Evolutionary conservation across 2,329 filamentous ascomycete species (phyloP), one percentile per base, ranked within the genome.

Genomic region (Fusarium coicis): DNA sequence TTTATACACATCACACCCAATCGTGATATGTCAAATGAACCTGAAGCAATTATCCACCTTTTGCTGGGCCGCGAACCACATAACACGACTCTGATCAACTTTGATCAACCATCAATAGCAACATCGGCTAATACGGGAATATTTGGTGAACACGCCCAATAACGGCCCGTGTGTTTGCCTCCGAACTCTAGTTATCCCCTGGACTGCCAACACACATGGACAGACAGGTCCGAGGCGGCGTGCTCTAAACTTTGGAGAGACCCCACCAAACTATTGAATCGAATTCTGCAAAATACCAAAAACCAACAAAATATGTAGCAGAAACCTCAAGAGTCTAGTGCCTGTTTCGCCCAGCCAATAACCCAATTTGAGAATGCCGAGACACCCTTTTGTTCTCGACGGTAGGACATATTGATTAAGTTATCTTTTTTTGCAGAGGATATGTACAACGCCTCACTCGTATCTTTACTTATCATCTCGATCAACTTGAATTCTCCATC

Each of bases 121-220:
- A 50, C 55, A 43, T 60, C 56, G 59, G 69, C 55, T 49, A 62
- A 66, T 60, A 63, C 43, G 53, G 62, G 39, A 66, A 66, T 50
- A 36, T 42, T 46, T 63, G 62, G 58, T 57, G 58, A 53, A 55
- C 49, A 72, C 54, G 56, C 74, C 74, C 73, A 61, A 59, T 21
- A 18, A 49, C 60, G 71, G 75, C 55, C 75, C 75, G 75, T 76
- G 75, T 74, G 59, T 66, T 64, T 65, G 63, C 53, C 47, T 46
- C 50, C 49, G 53, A 63, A 68, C 34, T 54, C 32, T 54, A 65
- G 10, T 54, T 54, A 54, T 54, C 50, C 50, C 50, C 49, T 66
- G 32, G 52, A 18, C 40, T 74, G 61, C 65, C 69, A 74, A 18
- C 60, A 47, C 66, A 60, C 60, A 60, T 69, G 54, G 43, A 74